Base-by-base conservation (phyloP, 257 asterid species). In the Nicotiana attenuata region DNA sequence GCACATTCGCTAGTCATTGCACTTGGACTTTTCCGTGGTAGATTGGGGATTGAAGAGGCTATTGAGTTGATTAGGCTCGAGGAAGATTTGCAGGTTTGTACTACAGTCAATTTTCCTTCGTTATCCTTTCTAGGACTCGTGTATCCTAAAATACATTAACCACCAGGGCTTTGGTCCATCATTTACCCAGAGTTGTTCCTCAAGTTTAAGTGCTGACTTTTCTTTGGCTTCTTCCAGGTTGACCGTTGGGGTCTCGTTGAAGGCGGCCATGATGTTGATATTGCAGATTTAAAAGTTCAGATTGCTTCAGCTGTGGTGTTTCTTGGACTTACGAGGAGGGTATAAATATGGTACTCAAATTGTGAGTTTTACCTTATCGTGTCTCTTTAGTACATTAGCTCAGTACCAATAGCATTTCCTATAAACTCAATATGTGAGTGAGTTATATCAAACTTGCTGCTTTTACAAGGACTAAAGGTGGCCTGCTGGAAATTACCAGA, bases 181-280 rank as follows among this genome's bases (percentile, higher is more conserved):
- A 47, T 24, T 45, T 53, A 41, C 65, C 5, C 17, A 53, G 47
- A 29, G 53, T 76, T 11, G 13, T 22, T 29, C 2, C 67, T 13
- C 11, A 24, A 59, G 22, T 16, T 13, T 65, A 26, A 57, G 55
- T 56, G 29, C 50, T 24, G 31, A 20, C 47, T 41, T 65, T 41
- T 59, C 31, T 79, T 22, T 5, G 5, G 50, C 31, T 80, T 38
- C 79, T 73, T 55, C 5, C 83, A 89, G 92, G 88, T 89, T 17
- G 96, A 89, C 85, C 86, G 88, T 15, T 94, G 97, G 95, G 97
- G 98, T 87, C 91, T 96, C 86, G 98, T 94, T 68, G 98, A 96
- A 92, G 99, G 99, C 69, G 99, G 99, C n/a, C 98, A 96, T 79
- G 99, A 94, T 82, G 65, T 96, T 86, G 99, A 96, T 88, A 86